phyloP scores from a whole-genome alignment of 192 early-diverging fungal genomes.

The Pilaira anomala region DNA sequence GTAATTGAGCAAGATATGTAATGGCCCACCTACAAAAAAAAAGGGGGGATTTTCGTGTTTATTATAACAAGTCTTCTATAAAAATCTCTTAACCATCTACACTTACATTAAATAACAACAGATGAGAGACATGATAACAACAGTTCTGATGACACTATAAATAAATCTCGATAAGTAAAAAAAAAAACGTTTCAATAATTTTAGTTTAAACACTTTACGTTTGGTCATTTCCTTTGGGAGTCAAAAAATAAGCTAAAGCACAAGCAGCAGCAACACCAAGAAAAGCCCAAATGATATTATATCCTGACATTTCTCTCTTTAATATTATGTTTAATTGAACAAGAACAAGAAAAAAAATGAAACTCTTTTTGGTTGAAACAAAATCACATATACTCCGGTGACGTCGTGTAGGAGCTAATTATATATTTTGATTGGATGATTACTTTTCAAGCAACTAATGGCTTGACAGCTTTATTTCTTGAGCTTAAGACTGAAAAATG shows the following conservation, averaged over 20 bases:
- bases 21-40: slow-evolving; percentile 73
- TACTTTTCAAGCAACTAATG: no score
- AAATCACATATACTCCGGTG: no score
- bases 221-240: slow-evolving; percentile 59
- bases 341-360: background rate
- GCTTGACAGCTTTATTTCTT: no score
- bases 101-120: slow-evolving; percentile 65
- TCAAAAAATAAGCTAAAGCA: slow-evolving; percentile 48
- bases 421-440: no score
- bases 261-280: slow-evolving; percentile 41
- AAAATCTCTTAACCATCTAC: no score
- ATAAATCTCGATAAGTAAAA: background rate
- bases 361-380: no score
- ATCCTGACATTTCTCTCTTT: slow-evolving; percentile 44
- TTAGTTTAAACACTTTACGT: slow-evolving; percentile 43
- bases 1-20: slow-evolving; percentile 83
- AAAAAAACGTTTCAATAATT: background rate
- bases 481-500: no score
- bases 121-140: slow-evolving; percentile 53
- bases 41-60: background rate
- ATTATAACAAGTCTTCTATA: no score
- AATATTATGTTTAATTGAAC: background rate
- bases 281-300: slow-evolving; percentile 54
- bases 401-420: no score
- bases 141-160: slow-evolving; percentile 52